Evolutionary conservation across 176 grass and related monocot species (phyloP), one percentile per base, ranked within the genome.

Genomic region (Phoenix roebelenii): DNA sequence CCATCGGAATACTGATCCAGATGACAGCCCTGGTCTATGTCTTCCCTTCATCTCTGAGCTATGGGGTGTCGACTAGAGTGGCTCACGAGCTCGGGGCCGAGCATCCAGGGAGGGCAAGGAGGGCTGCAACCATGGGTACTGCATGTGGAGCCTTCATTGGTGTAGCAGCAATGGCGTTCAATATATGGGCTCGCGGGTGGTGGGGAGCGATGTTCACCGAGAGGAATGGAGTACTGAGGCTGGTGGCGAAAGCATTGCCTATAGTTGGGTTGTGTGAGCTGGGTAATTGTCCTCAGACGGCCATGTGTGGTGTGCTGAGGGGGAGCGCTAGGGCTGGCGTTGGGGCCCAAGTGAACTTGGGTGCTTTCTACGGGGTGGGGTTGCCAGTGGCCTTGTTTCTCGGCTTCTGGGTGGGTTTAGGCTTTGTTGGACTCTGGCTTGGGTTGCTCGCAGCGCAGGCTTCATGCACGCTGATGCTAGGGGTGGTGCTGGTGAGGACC

Each of bases 1-100:
- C 94, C 67, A 98, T 98, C 82, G 94, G 94, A 18, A 79, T 98
- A n/a, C 79, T 98, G 58, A 98, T 98, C 68, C 94, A 98, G 57
- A 86, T 85, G 30, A 98, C 94, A 22, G 85, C 87, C 16, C 74
- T 98, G 15, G 85, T 98, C 14, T 98, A 98, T 76, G 82, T 92
- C 18, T 98, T 93, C 67, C 94, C 88, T 0, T 92, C 87, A 4
- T 85, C 94, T 15, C 80, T 98, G 39, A 78, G 94, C 58, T 78
- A 89, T 29, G 94, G 88, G 3, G 88, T 86, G 19, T 98, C 94
- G 14, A 98, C 94, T 48, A 73, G 88, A 17, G 71, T 98, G 6
- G 80, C 84, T 29, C 83, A 98, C 72, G 88, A 85, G 73, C 84
- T 98, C 9, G 94, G 94, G 7, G 81, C 85, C 0, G 81, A 57